A percentile compares a stretch with the other conserved stretches of the same genome.
phyloP scores from a whole-genome alignment of 75 land plant species.

The Isoetes taiwanensis region DNA sequence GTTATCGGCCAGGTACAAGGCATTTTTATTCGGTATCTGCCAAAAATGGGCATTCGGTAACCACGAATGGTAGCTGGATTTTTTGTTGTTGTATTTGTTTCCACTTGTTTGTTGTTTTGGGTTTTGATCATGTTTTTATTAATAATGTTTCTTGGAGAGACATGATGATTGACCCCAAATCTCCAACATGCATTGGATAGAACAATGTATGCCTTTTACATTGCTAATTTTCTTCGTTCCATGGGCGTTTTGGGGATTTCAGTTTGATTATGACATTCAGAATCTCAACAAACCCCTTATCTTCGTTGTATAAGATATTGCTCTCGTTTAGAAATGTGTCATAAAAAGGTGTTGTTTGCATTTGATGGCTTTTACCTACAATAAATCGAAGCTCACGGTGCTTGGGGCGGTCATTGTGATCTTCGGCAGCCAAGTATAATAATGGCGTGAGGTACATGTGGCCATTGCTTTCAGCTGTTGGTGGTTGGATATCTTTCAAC shows the following conservation, averaged over 20 bases:
- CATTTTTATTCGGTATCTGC: conserved; percentile 79
- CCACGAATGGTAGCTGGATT: too few relatives aligned
- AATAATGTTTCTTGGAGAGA: too few relatives aligned
- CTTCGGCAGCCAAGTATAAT: conserved; percentile 88
- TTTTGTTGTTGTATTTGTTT: too few relatives aligned
- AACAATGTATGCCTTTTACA: too few relatives aligned
- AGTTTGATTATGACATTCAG: conserved; percentile 92
- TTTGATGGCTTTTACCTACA: conserved; percentile 94
- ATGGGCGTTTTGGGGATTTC: conserved; percentile 57
- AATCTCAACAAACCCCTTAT: conserved; percentile 94
- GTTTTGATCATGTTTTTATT: too few relatives aligned
- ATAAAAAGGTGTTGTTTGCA: conserved; percentile 67
- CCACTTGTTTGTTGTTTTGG: too few relatives aligned
- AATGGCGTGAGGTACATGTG: too few relatives aligned
- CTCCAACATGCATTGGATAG: conserved; percentile 52
- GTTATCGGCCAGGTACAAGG: conserved; percentile 81
- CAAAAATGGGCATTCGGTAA: conserved; percentile 86
- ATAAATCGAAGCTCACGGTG: conserved; percentile 70
- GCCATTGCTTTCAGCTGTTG: too few relatives aligned
- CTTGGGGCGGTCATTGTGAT: conserved; percentile 90
- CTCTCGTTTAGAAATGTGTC: conserved; percentile 73
- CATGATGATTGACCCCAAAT: conserved; percentile 71
- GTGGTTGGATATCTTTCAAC: too few relatives aligned
- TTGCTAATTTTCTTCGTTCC: too few relatives aligned
- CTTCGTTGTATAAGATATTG: conserved; percentile 85